Base-by-base conservation (phyloP, 371 early-diverging fungal species). In the Phascolomyces articulosus region DNA sequence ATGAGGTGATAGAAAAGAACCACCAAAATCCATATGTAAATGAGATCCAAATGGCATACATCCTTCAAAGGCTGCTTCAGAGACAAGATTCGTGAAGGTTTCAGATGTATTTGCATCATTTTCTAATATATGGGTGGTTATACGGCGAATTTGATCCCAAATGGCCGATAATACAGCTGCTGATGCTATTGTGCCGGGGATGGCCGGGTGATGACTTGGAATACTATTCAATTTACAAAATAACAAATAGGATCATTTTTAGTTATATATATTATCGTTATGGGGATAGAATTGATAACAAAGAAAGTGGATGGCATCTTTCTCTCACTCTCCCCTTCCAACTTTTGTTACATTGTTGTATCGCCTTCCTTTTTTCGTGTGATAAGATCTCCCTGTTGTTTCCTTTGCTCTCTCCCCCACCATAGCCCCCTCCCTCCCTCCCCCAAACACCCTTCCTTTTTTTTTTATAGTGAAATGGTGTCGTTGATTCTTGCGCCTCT, bases 41-140 rank as follows among this genome's bases (percentile, higher is more conserved):
- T 72, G 82, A 21, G 78, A 77, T 0, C 77, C 67, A 61, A 81
- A 78, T 0, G 82, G 82, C 48, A 81, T 58, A 53, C 77, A 78
- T 0, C 82, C 82, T 64, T 81, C 82, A 28, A 76, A 58, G 9
- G 75, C 63, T 6, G 82, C 82, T 66, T 81, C 82, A 11, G 82
- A 74, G 40, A 78, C 68, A 9, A 81, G 63, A 1, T 68, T 69
- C 24, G 71, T 68, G 3, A 76, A 57, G 16, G 78, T 77, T 11
- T 81, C 82, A 41, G 73, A 61, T 47, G 82, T 73, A 55, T 74
- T 76, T 23, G 72, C 68, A 58, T 81, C 82, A 47, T 81, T 81
- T 58, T 81, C 78, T 23, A 81, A 63, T 41, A 76, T 40, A 55
- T 78, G 70, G 55, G 63, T 73, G 41, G 73, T 76, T n/a, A 81